These are phyloP conservation scores for Teunomyces atbi DNA, from an alignment of 805 yeast genomes.

Conservation along the genomic window DNA sequence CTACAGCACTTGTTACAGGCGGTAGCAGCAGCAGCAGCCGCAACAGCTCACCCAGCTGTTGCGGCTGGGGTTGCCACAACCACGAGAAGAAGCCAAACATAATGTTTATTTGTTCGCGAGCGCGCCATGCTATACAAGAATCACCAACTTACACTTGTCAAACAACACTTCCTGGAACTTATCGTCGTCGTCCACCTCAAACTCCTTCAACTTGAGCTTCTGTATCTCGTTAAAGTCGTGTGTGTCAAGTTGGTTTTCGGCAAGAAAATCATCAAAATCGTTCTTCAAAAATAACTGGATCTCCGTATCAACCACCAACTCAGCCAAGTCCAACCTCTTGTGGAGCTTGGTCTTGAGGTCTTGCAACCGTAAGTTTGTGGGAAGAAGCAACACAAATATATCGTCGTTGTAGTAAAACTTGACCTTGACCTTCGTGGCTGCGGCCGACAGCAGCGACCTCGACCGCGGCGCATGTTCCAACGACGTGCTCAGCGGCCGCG, in stretches of 20 bases:
- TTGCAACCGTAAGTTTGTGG: conserved; percentile 44
- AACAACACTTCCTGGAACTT: conserved; percentile 39
- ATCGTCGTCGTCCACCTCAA: conserved; percentile 39
- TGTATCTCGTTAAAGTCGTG: conserved; percentile 28
- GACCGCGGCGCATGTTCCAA: conserved; percentile 16
- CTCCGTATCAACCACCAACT: conserved; percentile 7
- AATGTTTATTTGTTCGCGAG: neutral
- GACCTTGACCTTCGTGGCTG: conserved; percentile 48
- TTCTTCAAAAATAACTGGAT: conserved; percentile 39
- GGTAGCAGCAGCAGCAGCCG: no score
- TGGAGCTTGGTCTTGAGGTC: conserved; percentile 52
- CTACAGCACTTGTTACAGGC: no score
- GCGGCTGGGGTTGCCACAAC: neutral
- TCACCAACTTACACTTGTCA: conserved; percentile 45
- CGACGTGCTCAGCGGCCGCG: conserved; percentile 1
- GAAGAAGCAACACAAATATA: conserved; percentile 68
- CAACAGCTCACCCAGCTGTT: neutral
- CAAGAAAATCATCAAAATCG: conserved; percentile 41
- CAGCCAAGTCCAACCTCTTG: conserved; percentile 44
- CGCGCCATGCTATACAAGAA: conserved; percentile 13
- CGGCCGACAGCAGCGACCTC: conserved; percentile 10
- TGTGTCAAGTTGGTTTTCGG: conserved; percentile 26
- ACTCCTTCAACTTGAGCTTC: conserved; percentile 24
- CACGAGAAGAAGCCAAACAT: conserved; percentile 1
- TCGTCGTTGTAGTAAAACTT: conserved; percentile 80